Percentiles rank a stretch among this genome's conserved stretches.
Conservation (phyloP, 257 asterid species). For the Scutellaria barbata region DNA sequence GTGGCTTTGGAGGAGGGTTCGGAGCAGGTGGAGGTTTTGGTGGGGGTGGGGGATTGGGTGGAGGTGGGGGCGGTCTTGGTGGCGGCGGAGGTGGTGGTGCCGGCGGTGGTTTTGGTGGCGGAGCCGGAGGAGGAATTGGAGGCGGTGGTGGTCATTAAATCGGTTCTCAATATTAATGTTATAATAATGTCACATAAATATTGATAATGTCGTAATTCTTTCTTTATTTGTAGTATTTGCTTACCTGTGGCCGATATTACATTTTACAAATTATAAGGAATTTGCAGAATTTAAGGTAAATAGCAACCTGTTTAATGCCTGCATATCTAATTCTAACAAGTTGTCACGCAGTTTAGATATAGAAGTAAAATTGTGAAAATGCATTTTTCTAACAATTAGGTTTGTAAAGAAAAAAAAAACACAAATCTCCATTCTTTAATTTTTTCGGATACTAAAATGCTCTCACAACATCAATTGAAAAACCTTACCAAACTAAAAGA, state of each 20-base stretch:
- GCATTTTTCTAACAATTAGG: too few relatives aligned
- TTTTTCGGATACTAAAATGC: too few relatives aligned
- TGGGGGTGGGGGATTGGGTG: constrained; percentile 40
- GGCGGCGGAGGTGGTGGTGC: constrained; percentile 45
- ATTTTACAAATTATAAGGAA: not conserved
- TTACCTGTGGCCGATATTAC: too few relatives aligned
- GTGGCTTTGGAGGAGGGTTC: constrained; percentile 45
- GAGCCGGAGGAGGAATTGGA: constrained; percentile 34
- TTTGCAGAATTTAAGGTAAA: not conserved
- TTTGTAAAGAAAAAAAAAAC: too few relatives aligned
- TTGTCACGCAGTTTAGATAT: too few relatives aligned
- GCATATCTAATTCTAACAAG: too few relatives aligned
- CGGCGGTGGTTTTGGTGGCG: constrained; percentile 38
- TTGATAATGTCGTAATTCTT: not conserved
- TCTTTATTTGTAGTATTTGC: not conserved
- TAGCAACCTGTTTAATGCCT: not conserved
- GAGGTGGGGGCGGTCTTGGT: constrained; percentile 42
- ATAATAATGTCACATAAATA: too few relatives aligned
- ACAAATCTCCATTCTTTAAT: too few relatives aligned
- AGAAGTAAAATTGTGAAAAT: too few relatives aligned
- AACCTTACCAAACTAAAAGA: too few relatives aligned
- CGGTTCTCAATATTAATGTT: not conserved
- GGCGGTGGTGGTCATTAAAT: constrained; percentile 40
- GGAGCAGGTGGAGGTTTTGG: constrained; percentile 44
- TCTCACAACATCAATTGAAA: too few relatives aligned